These are phyloP conservation scores for Tuber indicum DNA, from an alignment of 495 filamentous ascomycete species.

Conservation along the genomic window DNA sequence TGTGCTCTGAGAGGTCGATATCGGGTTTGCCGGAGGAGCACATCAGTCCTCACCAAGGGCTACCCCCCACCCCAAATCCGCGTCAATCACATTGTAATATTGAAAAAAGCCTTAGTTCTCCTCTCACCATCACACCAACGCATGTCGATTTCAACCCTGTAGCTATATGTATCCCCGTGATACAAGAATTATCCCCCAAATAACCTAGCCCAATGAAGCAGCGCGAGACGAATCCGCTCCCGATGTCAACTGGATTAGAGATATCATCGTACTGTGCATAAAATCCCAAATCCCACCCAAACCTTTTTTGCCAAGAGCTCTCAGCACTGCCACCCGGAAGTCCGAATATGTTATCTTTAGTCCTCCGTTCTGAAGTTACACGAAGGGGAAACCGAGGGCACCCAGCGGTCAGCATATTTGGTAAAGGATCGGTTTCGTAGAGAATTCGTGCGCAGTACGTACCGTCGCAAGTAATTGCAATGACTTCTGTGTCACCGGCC, in stretches of 20 bases:
- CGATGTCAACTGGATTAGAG: conserved; percentile 35
- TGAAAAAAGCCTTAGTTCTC: background rate
- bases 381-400: background rate
- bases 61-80: background rate
- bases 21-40: background rate
- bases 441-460: conserved; percentile 9
- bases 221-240: conserved; percentile 29
- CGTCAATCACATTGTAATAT: background rate
- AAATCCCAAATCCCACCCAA: conserved; percentile 61
- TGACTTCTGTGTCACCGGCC: conserved; percentile 66
- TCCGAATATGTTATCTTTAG: conserved; percentile 62
- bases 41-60: background rate
- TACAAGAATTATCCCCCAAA: conserved; percentile 11
- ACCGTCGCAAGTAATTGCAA: conserved; percentile 56
- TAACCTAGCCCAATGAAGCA: conserved; percentile 18
- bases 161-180: conserved; percentile 13
- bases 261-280: conserved; percentile 76
- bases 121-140: background rate
- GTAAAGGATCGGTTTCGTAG: background rate
- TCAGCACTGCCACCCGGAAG: conserved; percentile 67
- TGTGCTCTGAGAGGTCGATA: background rate
- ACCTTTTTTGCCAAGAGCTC: conserved; percentile 60
- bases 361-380: conserved; percentile 51
- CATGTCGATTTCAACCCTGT: background rate
- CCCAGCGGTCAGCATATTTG: conserved; percentile 15